Base-by-base conservation (phyloP, 108 stramenopile genomes). In the Aurantiochytrium sp. region DNA sequence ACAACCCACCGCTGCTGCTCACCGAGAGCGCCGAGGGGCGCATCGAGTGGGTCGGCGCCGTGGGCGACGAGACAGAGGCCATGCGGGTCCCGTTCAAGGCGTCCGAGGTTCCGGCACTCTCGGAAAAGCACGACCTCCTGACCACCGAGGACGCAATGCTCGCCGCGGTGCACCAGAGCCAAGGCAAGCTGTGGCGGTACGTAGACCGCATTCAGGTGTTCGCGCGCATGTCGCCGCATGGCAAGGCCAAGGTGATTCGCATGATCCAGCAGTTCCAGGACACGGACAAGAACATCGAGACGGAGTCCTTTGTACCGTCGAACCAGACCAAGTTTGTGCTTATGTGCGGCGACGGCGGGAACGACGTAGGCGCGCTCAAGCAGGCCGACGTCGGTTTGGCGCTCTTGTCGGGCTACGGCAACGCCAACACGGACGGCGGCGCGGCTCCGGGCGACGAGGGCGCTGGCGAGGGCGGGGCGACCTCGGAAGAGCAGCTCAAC, bases 341-440 rank as follows among this genome's bases (percentile, higher is more conserved):
- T 22, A 97, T 97, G 96, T 98, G 98, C 69, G 99, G 99, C 4
- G 99, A 99, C 85, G 99, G 99, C 6, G 97, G 96, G 22, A 98
- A 98, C 91, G 99, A 99, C 88, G 96, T 98, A 3, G 97, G 97
- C 30, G 97, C 99, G n/a, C 90, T 99, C 41, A 97, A 97, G 59
- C 94, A 95, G 52, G 97, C 99, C 6, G 96, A 97, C 88, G 96
- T 97, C 34, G 99, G 99, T 19, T 95, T 99, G 55, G 96, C 97
- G 19, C 94, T 99, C 30, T 92, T 98, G 53, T 95, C 94, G 90
- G 93, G 95, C 17, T 97, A 86, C 55, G 86, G 55, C 55, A 86
- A 86, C 27, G 54, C 52, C 86, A 86, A 86, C 55, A 86, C 86
- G 10, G 86, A 97, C 54, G 97, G 97, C 88, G 88, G 97, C 34